These are phyloP conservation scores for Tylopilus vinaceipallidus DNA, from an alignment of 768 basidiomycete genomes.

Conservation along the genomic window DNA sequence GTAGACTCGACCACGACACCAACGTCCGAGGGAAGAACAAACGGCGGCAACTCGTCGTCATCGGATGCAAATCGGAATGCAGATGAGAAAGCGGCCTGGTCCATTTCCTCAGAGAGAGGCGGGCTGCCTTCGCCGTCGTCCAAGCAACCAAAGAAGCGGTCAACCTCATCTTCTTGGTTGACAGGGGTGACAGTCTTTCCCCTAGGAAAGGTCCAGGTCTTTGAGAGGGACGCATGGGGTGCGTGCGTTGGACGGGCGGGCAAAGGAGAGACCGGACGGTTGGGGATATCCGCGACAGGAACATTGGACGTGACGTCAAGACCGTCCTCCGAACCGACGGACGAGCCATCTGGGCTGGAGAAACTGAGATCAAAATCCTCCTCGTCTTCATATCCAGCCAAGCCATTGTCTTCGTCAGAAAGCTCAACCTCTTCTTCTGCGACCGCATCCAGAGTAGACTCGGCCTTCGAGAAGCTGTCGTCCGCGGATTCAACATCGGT, in stretches of 20 bases:
- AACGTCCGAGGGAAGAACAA: conserved; percentile 46
- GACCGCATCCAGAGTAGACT: conserved; percentile 54
- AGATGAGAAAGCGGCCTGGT: conserved; percentile 58
- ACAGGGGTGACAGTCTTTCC: conserved; percentile 23
- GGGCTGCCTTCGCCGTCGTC: conserved; percentile 55
- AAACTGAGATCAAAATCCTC: conserved; percentile 54
- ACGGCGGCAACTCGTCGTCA: conserved; percentile 47
- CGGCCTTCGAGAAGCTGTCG: conserved; percentile 39
- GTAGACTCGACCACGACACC: conserved; percentile 39
- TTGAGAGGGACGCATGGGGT: conserved; percentile 49
- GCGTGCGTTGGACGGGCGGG: conserved; percentile 28
- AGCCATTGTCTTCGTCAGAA: conserved; percentile 48
- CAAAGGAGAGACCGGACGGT: conserved; percentile 3
- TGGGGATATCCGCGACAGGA: conserved; percentile 10
- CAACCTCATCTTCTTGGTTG: conserved; percentile 48
- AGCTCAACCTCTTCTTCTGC: conserved; percentile 50
- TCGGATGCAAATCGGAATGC: conserved; percentile 48
- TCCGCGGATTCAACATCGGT: conserved; percentile 69
- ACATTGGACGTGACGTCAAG: conserved; percentile 20
- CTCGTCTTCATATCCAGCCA: conserved; percentile 71
- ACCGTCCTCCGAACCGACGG: conserved; percentile 54
- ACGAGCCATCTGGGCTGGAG: conserved; percentile 45
- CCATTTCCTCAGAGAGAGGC: conserved; percentile 46
- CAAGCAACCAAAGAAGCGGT: conserved; percentile 75
- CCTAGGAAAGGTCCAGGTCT: conserved; percentile 67